Conservation (phyloP, 2,329 filamentous ascomycete species). For the Colletotrichum chrysophilum region DNA sequence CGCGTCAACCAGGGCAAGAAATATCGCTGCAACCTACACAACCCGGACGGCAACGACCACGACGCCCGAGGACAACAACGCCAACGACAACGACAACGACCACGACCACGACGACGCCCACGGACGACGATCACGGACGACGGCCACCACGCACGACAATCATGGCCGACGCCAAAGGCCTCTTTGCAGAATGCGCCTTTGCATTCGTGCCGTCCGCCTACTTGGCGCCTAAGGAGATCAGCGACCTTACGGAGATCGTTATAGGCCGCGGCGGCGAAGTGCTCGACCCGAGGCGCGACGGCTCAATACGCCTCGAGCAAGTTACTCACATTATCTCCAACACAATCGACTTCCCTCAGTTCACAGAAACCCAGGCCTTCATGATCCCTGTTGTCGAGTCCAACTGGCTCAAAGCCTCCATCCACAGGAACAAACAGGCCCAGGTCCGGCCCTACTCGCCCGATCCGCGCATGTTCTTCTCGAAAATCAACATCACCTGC, state of each 20-base stretch:
- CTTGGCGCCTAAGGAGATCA: slow-evolving; percentile 44
- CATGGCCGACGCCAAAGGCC: slow-evolving; percentile 31
- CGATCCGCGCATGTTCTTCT: slow-evolving; percentile 89
- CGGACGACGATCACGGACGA: neutral
- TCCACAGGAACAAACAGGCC: slow-evolving; percentile 72
- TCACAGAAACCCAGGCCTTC: slow-evolving; percentile 72
- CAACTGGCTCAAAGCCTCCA: slow-evolving; percentile 77
- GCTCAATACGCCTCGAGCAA: slow-evolving; percentile 50
- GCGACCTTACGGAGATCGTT: slow-evolving; percentile 48
- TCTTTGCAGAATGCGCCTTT: slow-evolving; percentile 49
- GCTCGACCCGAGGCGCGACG: slow-evolving; percentile 51
- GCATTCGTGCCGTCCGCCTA: slow-evolving; percentile 50
- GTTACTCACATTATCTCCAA: slow-evolving; percentile 67
- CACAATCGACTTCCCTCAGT: slow-evolving; percentile 92
- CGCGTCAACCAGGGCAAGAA: neutral
- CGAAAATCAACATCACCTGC: slow-evolving; percentile 81
- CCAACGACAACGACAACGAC: neutral
- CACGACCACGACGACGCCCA: neutral
- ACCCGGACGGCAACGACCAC: neutral
- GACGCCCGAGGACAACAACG: neutral
- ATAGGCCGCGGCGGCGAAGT: slow-evolving; percentile 56
- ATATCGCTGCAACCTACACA: neutral
- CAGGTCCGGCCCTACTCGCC: slow-evolving; percentile 87
- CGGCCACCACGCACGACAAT: neutral
- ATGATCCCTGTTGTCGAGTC: slow-evolving; percentile 87